A percentile compares a stretch with the other conserved stretches of the same genome.
Evolutionary conservation across 1,139 yeast genomes (phyloP).

Genomic region (Kodamaea suecica): DNA sequence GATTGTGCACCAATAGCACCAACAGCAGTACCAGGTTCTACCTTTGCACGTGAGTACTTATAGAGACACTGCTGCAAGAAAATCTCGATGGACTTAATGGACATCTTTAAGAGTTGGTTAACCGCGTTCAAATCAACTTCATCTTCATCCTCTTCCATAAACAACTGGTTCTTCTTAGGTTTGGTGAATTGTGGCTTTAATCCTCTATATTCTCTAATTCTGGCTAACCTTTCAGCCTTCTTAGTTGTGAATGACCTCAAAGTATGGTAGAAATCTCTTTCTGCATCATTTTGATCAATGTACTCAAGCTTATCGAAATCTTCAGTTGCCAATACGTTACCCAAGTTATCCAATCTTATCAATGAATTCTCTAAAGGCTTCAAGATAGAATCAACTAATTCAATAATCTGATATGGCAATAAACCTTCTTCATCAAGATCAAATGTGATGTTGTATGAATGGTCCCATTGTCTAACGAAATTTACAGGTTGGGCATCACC

Average conservation of each 20-base stretch:
- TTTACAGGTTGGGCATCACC: slow-evolving; percentile 98
- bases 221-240: slow-evolving; percentile 58
- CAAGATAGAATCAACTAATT: slow-evolving; percentile 54
- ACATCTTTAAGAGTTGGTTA: slow-evolving; percentile 71
- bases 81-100: slow-evolving; percentile 55
- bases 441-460: slow-evolving; percentile 72
- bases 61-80: slow-evolving; percentile 75
- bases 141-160: slow-evolving; percentile 46
- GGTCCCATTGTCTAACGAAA: slow-evolving; percentile 93
- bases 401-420: slow-evolving; percentile 67
- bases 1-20: slow-evolving; percentile 99
- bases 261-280: slow-evolving; percentile 76
- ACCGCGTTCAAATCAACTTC: slow-evolving; percentile 50
- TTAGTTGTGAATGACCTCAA: slow-evolving; percentile 57
- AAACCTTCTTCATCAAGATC: slow-evolving; percentile 54
- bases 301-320: slow-evolving; percentile 50
- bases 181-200: slow-evolving; percentile 33
- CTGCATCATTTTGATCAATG: slow-evolving; percentile 83
- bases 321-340: slow-evolving; percentile 44
- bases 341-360: slow-evolving; percentile 70
- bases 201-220: slow-evolving; percentile 54
- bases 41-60: slow-evolving; percentile 86
- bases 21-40: slow-evolving; percentile 99
- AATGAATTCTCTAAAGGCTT: slow-evolving; percentile 59
- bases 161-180: slow-evolving; percentile 40